Evolutionary conservation across 768 basidiomycete species (phyloP).

Genomic region (Arthromyces matolae): DNA sequence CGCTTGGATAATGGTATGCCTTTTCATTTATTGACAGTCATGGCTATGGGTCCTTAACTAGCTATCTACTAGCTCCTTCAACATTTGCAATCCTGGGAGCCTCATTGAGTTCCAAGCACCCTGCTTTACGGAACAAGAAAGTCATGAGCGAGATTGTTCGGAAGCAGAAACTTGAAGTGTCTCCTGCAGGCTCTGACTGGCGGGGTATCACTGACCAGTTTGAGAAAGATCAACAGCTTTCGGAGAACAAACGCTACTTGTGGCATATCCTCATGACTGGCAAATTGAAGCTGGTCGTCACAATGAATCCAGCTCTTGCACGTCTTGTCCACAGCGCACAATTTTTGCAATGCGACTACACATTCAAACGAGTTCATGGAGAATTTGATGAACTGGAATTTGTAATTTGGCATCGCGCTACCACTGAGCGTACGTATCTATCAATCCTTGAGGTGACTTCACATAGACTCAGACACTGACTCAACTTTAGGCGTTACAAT

Average conservation of each 20-base stretch:
- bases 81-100: neutral
- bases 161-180: neutral
- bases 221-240: neutral
- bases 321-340: constrained; percentile 13
- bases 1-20: neutral
- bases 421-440: constrained; percentile 6
- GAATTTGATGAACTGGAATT: constrained; percentile 22
- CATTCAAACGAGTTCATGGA: constrained; percentile 20
- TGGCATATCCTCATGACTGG: constrained; percentile 1
- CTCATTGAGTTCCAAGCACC: neutral
- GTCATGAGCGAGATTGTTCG: neutral
- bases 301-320: constrained; percentile 3
- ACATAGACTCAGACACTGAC: no score
- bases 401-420: constrained; percentile 1
- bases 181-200: neutral
- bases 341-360: constrained; percentile 17
- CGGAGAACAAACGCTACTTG: neutral
- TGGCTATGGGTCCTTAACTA: no score
- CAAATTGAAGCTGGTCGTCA: constrained; percentile 1
- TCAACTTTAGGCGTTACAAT: constrained; percentile 18
- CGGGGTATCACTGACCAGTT: neutral
- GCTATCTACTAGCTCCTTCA: neutral
- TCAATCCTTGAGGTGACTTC: neutral
- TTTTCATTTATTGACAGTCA: no score
- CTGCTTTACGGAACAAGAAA: neutral